Conservation (phyloP, 2,329 filamentous ascomycete species). For the Paecilomyces niveus region DNA sequence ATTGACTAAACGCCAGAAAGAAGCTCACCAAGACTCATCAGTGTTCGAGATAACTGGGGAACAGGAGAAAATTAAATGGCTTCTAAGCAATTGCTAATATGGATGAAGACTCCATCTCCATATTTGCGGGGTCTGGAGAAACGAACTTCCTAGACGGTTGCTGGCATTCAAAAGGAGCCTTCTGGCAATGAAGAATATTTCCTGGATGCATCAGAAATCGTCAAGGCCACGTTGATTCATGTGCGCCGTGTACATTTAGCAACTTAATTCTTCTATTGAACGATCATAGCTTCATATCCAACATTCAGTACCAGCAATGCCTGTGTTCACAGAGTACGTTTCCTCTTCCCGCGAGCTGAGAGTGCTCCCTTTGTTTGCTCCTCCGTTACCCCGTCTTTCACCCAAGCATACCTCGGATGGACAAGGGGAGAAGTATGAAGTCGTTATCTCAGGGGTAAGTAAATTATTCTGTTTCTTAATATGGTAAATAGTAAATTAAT, state of each 20-base stretch:
- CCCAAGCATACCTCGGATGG: slow-evolving; percentile 10
- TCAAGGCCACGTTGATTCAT: background rate
- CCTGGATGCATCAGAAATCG: background rate
- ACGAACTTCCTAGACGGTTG: background rate
- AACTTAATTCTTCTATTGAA: background rate
- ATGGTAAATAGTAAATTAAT: background rate
- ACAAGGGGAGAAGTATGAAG: slow-evolving; percentile 31
- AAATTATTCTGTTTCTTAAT: background rate
- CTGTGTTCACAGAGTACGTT: slow-evolving; percentile 32
- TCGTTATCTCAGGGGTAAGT: slow-evolving; percentile 34
- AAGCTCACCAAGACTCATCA: background rate
- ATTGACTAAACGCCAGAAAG: background rate
- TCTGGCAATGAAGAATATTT: background rate
- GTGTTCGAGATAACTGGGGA: background rate
- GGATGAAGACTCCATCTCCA: background rate
- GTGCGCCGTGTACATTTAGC: background rate
- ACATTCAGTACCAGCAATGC: slow-evolving; percentile 18
- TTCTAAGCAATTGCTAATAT: background rate
- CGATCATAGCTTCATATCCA: background rate
- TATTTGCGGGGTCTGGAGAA: background rate
- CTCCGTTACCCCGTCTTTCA: slow-evolving; percentile 29
- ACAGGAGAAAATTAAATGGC: background rate
- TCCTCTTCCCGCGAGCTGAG: slow-evolving; percentile 31
- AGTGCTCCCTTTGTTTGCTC: slow-evolving; percentile 32
- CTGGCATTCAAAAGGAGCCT: background rate